Conservation (phyloP, 2,329 filamentous ascomycete species). For the Pseudogymnoascus sp. region DNA sequence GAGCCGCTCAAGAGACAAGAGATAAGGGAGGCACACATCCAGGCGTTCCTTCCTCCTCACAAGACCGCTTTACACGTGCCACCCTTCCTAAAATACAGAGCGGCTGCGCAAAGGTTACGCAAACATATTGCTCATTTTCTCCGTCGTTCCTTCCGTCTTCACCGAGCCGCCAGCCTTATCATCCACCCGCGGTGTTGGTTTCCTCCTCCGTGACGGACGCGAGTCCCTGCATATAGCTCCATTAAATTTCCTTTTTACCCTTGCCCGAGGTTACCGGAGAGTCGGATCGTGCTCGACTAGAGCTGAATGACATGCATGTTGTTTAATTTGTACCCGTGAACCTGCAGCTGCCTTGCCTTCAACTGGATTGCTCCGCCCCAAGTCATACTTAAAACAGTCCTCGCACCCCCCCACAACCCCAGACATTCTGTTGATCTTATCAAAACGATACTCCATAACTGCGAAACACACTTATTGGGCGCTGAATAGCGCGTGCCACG, state of each 20-base stretch:
- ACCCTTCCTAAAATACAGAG: not conserved
- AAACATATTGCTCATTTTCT: not conserved
- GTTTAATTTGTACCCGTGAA: not conserved
- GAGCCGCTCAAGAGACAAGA: not conserved
- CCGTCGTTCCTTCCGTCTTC: not conserved
- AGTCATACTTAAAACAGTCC: not conserved
- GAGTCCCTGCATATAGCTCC: not conserved
- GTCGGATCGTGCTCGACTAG: not conserved
- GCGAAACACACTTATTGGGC: constrained; percentile 7
- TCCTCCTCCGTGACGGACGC: not conserved
- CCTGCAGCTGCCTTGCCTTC: not conserved
- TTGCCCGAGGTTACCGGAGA: not conserved
- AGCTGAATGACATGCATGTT: constrained; percentile 4
- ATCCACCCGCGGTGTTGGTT: not conserved
- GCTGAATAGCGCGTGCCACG: not conserved
- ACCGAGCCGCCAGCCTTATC: not conserved
- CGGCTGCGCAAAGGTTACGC: not conserved
- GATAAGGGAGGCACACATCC: not conserved
- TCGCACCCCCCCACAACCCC: not conserved
- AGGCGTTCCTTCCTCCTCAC: not conserved
- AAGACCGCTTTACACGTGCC: not conserved
- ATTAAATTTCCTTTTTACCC: not conserved
- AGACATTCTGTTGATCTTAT: not conserved
- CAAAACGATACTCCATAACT: not conserved
- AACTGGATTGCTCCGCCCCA: not conserved